Evolutionary conservation across 129 eudicot species (phyloP), one percentile per base, ranked within the genome.

Genomic region (Mikania micrantha): DNA sequence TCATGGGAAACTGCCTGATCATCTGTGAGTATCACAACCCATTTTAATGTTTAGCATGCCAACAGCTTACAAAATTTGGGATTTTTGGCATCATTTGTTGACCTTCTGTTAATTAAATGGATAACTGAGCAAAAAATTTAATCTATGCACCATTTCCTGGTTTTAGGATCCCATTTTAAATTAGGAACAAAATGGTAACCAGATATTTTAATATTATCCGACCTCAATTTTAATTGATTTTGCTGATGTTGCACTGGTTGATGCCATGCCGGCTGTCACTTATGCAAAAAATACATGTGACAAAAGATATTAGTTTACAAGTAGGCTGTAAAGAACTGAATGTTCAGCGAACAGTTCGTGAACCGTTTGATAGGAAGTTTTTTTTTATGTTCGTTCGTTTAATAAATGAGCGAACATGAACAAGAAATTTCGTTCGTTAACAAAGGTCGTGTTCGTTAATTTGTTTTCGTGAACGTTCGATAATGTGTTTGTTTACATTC

Each of bases 1-100:
- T 65, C 91, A 86, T 41, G 93, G 85, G 12, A 89, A 57, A 78
- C 71, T 84, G 45, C 96, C 95, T 0, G 70, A 45, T 42, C 84
- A 74, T 75, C 52, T 93, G 98, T 88, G 82, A 40, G 84, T 57
- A 36, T 73, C 20, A 65, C 65, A 64, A 49, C 10, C 52, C 70
- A 1, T 19, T 45, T 60, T 8, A 21, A 45, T 7, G 50, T 40
- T 57, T 70, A 28, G 12, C 28, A n/a, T 19, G 12, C 42, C 34
- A 67, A 47, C 19, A 66, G 60, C 60, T 67, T 50, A 54, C 52
- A 15, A 16, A 69, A 69, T 34, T 54, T 34, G 38, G 38, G 16
- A 6, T 21, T 19, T 61, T 61, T 36, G 36, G 31, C 48, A 19
- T 61, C 47, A 17, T 36, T 61, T 36, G 4, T 10, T 36, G 29